Conservation (phyloP, 2,329 filamentous ascomycete species). For the Didymella glomerata region DNA sequence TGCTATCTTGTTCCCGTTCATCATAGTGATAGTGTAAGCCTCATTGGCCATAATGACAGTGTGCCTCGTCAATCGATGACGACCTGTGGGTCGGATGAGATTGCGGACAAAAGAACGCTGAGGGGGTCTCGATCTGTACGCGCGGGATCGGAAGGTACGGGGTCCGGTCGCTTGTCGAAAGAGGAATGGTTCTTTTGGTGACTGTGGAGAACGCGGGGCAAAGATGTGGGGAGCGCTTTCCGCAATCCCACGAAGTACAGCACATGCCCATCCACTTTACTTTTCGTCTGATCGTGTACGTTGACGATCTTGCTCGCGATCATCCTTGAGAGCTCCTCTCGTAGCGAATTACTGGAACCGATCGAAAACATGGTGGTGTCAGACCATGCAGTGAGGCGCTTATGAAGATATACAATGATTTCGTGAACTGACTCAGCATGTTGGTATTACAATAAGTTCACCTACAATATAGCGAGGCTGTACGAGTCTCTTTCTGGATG, state of each 20-base stretch:
- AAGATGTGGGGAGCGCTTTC: slow-evolving; percentile 1
- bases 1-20: not conserved
- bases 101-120: not conserved
- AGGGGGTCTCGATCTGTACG: not conserved
- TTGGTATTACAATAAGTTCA: not conserved
- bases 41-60: not conserved
- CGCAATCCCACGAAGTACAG: slow-evolving; percentile 5
- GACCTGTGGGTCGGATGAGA: no score
- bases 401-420: not conserved
- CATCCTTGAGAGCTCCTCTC: not conserved
- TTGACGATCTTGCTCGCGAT: not conserved
- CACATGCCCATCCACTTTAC: not conserved
- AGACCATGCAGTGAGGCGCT: not conserved
- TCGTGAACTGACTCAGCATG: not conserved
- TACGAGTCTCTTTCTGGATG: not conserved
- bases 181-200: not conserved
- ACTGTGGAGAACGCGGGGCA: not conserved
- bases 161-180: not conserved
- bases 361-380: not conserved
- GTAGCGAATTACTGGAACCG: not conserved
- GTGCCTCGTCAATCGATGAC: not conserved
- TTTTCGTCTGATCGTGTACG: not conserved
- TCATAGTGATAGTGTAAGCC: not conserved
- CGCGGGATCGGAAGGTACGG: slow-evolving; percentile 6
- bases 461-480: not conserved